Evolutionary conservation across 495 filamentous ascomycete genomes (phyloP).

Genomic region (Neurospora sublineolata): DNA sequence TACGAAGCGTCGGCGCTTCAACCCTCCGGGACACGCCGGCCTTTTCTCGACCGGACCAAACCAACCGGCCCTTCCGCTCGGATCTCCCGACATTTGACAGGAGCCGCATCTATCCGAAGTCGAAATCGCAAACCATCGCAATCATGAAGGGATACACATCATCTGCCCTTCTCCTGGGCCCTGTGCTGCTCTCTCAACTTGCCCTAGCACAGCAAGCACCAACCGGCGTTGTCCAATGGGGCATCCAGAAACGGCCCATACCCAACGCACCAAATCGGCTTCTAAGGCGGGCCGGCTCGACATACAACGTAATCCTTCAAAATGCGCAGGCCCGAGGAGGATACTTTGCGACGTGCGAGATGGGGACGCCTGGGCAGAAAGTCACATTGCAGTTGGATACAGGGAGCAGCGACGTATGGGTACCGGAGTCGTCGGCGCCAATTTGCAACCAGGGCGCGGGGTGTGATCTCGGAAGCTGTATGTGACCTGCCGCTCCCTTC

Average conservation of each 20-base stretch:
- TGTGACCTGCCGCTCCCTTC: slow-evolving; percentile 7
- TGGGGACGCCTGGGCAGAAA: slow-evolving; percentile 60
- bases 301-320: slow-evolving; percentile 27
- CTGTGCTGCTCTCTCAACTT: slow-evolving; percentile 18
- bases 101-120: neutral
- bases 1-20: neutral
- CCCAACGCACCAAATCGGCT: slow-evolving; percentile 10
- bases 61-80: neutral
- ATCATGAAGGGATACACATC: slow-evolving; percentile 16
- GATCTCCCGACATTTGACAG: neutral
- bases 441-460: slow-evolving; percentile 40
- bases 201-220: slow-evolving; percentile 17
- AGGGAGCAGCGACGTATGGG: slow-evolving; percentile 86
- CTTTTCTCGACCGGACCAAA: neutral
- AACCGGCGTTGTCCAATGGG: slow-evolving; percentile 32
- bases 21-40: neutral
- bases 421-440: slow-evolving; percentile 48
- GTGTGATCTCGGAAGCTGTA: slow-evolving; percentile 39
- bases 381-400: slow-evolving; percentile 67
- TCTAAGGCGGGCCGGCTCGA: slow-evolving; percentile 19
- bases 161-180: slow-evolving; percentile 15
- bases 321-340: slow-evolving; percentile 37
- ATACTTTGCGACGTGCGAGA: slow-evolving; percentile 56
- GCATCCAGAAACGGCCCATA: slow-evolving; percentile 20
- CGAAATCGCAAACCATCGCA: neutral